These are phyloP conservation scores for Talaromyces sp. DNA, from an alignment of 2,329 filamentous ascomycete species.

Conservation along the genomic window DNA sequence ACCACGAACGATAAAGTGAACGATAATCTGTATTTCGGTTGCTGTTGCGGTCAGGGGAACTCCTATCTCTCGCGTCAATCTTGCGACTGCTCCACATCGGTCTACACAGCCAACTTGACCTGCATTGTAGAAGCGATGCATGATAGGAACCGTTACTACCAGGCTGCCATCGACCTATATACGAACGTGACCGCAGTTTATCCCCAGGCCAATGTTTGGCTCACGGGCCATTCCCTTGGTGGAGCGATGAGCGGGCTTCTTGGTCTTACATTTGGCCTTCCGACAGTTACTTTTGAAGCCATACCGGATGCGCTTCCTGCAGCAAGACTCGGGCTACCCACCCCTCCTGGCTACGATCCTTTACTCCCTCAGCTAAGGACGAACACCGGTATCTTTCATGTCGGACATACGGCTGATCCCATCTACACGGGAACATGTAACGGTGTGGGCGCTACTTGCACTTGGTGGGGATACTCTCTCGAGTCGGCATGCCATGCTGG, in stretches of 20 bases:
- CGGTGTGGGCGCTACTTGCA: slow-evolving; percentile 80
- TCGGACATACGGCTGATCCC: slow-evolving; percentile 93
- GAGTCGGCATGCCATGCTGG: slow-evolving; percentile 91
- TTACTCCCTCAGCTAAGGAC: slow-evolving; percentile 64
- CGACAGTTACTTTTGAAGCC: slow-evolving; percentile 88
- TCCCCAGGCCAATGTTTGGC: slow-evolving; percentile 77
- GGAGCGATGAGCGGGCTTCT: slow-evolving; percentile 85
- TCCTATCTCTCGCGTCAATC: slow-evolving; percentile 87
- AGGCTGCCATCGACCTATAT: slow-evolving; percentile 81
- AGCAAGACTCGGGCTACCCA: slow-evolving; percentile 74
- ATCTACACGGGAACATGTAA: slow-evolving; percentile 94
- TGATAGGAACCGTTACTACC: slow-evolving; percentile 87
- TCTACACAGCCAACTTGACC: slow-evolving; percentile 87
- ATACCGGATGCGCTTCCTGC: slow-evolving; percentile 87
- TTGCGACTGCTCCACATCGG: slow-evolving; percentile 83
- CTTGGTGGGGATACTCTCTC: slow-evolving; percentile 87
- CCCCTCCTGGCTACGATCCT: slow-evolving; percentile 72
- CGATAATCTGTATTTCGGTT: slow-evolving; percentile 96
- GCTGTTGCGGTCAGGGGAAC: slow-evolving; percentile 91
- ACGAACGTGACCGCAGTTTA: slow-evolving; percentile 88
- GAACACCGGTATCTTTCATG: slow-evolving; percentile 77
- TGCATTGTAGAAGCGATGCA: slow-evolving; percentile 72
- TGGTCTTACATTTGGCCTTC: slow-evolving; percentile 83
- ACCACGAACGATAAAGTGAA: slow-evolving; percentile 97
- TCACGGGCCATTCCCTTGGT: slow-evolving; percentile 87